Base-by-base conservation (phyloP, 1,284 basidiomycete genomes). In the Ganoderma resinaceum region DNA sequence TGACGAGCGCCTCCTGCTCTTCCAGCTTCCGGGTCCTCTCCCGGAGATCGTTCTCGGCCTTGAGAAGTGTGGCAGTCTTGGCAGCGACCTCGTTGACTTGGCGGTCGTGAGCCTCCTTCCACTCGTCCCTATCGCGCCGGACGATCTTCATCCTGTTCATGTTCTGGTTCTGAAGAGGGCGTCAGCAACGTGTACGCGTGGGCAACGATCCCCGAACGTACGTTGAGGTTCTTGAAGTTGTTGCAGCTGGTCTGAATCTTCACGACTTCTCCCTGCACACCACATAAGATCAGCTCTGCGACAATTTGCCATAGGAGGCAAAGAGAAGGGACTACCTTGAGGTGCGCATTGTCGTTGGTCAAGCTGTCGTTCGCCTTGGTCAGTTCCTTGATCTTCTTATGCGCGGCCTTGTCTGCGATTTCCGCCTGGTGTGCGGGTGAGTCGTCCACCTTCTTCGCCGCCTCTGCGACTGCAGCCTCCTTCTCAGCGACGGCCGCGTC, bases 181-280 rank as follows among this genome's bases (percentile, higher is more conserved):
- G 33, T 57, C 18, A 37, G 33, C 55, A 16, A 35, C 33, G 3
- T n/a, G 55, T 8, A 9, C 55, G 0, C 8, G 33, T 18, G 16
- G 9, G 8, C 29, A 37, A 8, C 18, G 20, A 20, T 7, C 33
- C 2, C 12, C 18, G 20, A 16, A 57, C 55, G 31, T 12, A 57
- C 55, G 33, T 35, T 33, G 18, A 57, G 33, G 18, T 33, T 57
- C 55, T 57, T 57, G 55, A 57, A 57, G 20, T 57, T 57, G 55
- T 57, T 37, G 55, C 55, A 57, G 33, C 55, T 57, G 2, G 55
- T 35, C 55, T 37, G 55, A 33, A 37, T 9, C 55, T 33, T 57
- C 14, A 37, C 20, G 31, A 57, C n/a, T n/a, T 57, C 55, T 8
- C 20, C 20, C 55, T 57, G 12, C 16, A 37, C 16, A 20, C n/a